Evolutionary conservation across 2,329 filamentous ascomycete genomes (phyloP).

Genomic region (Fusarium succisae): DNA sequence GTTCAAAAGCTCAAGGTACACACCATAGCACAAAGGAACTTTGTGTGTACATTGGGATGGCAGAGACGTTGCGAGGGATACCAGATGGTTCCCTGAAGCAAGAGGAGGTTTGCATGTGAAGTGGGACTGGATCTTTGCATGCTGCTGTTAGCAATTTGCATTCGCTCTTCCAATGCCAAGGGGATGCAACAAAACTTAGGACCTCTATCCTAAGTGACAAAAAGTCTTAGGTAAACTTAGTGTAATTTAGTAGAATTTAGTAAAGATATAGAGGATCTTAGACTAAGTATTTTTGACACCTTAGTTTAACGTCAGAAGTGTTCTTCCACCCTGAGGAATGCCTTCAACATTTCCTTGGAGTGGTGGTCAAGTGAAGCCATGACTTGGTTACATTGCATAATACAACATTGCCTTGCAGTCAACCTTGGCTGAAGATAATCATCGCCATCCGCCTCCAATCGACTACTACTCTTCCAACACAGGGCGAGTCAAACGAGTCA

Average conservation of each 20-base stretch:
- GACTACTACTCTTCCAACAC: not conserved
- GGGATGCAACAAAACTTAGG: no score
- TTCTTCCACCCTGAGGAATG: not conserved
- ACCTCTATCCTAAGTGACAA: no score
- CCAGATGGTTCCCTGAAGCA: not conserved
- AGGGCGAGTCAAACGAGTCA: not conserved
- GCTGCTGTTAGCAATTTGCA: not conserved
- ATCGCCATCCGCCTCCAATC: not conserved
- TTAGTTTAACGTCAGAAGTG: no score
- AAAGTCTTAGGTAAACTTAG: no score
- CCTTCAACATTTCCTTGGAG: not conserved
- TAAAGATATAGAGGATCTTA: no score
- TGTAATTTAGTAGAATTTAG: no score
- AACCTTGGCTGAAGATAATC: conserved; percentile 5
- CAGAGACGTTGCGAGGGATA: not conserved
- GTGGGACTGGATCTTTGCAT: not conserved
- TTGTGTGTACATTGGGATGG: not conserved
- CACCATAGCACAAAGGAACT: not conserved
- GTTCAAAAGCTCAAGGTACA: not conserved
- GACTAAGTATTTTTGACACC: no score
- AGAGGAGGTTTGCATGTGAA: not conserved
- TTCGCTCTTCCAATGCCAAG: not conserved
- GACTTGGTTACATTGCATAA: not conserved
- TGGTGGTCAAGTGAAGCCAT: not conserved
- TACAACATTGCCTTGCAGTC: conserved; percentile 1